These are phyloP conservation scores for Eucalyptus virginea DNA, from an alignment of 345 rosid species.

Conservation along the genomic window DNA sequence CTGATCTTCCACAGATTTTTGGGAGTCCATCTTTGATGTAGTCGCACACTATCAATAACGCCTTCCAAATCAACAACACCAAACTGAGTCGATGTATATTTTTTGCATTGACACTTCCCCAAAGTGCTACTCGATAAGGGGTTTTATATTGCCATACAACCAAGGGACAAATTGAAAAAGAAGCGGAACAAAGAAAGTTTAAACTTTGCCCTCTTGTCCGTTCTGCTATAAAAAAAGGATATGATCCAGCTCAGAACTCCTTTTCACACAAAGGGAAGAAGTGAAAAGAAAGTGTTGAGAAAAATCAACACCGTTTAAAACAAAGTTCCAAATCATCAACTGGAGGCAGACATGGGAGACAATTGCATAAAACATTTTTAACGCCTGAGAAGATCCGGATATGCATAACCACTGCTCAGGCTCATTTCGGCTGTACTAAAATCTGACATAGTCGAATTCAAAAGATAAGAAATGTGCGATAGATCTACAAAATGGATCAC, in stretches of 20 bases:
- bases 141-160: background rate
- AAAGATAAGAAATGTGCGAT: background rate
- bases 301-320: background rate
- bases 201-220: background rate
- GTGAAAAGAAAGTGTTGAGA: background rate
- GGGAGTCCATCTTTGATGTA: slow-evolving; percentile 20
- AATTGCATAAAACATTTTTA: background rate
- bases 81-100: background rate
- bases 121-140: background rate
- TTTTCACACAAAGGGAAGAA: background rate
- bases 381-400: background rate
- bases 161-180: background rate
- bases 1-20: slow-evolving; percentile 34
- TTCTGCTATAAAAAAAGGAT: background rate
- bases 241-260: background rate
- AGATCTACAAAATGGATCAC: background rate
- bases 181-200: background rate
- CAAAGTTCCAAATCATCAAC: background rate
- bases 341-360: background rate
- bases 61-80: background rate
- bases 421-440: background rate
- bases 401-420: background rate
- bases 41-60: background rate
- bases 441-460: background rate
- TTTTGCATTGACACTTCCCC: background rate